Base-by-base conservation (phyloP, 306 rosid species). In the Lathyrus aphaca region DNA sequence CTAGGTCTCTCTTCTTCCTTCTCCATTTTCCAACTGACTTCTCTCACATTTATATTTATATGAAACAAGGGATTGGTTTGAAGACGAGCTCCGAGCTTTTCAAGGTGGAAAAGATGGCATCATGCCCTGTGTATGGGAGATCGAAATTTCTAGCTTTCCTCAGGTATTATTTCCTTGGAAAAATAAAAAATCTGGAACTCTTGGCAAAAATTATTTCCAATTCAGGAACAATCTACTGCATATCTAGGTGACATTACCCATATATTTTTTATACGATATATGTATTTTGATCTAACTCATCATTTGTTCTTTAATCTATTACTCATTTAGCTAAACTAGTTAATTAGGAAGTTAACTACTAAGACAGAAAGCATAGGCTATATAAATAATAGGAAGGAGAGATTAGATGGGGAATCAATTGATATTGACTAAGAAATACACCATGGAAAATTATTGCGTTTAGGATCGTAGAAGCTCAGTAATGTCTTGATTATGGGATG, bases 81-180 rank as follows among this genome's bases (percentile, higher is more conserved):
- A 94, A 82, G 98, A 94, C 73, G 98, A 90, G 77, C 94, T 94
- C 69, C 96, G 98, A 48, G 97, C 97, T 62, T 94, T 94, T 80
- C 96, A 90, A 87, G 98, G 98, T 11, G 95, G 96, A 74, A 85
- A 85, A 76, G 97, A 90, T 83, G 96, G 98, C 72, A 86, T 88
- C 63, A 58, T 94, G 87, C 96, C 96, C 1, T 85, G 89, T 48
- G 83, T 87, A 67, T 94, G 98, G 98, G 98, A 88, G 87, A 81
- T 72, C 12, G 98, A 94, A 66, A 72, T 87, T 82, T 85, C 90
- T 77, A 85, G 89, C 81, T 94, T 94, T 85, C 92, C 97, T 59
- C 98, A 85, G 96, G 98, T 94, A 83, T 61, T 61, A 8, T 38
- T 69, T 39, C 30, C 51, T 42, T 19, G 27, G 29, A 67, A 23